Conservation (phyloP, 805 yeast genomes). For the Starmerella potacharoeniae region DNA sequence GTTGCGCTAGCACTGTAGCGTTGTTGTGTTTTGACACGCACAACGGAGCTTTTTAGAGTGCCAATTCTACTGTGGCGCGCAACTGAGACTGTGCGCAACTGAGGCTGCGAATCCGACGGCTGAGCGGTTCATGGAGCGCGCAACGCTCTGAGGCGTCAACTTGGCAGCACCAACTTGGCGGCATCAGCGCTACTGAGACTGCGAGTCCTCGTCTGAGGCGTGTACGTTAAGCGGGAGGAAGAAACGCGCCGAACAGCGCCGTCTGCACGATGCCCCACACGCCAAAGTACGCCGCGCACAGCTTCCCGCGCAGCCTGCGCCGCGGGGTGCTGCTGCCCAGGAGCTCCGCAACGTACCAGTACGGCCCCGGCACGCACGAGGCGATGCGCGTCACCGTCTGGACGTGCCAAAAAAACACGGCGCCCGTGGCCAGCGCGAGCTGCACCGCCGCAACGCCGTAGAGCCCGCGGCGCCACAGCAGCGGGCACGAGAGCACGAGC, state of each 20-base stretch:
- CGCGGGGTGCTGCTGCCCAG: constrained; percentile 19
- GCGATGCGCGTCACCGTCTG: constrained; percentile 76
- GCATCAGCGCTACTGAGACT: too few relatives aligned
- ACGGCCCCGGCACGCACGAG: constrained; percentile 61
- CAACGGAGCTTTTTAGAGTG: too few relatives aligned
- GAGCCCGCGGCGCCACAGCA: constrained; percentile 23
- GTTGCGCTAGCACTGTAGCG: too few relatives aligned
- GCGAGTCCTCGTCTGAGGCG: constrained; percentile 14
- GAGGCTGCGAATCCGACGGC: too few relatives aligned
- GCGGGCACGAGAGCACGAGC: constrained; percentile 32
- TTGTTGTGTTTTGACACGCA: constrained; percentile 10
- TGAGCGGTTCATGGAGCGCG: too few relatives aligned
- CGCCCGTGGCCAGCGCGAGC: constrained; percentile 37
- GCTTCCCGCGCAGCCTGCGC: constrained; percentile 26
- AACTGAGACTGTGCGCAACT: too few relatives aligned
- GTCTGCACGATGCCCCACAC: constrained; percentile 63
- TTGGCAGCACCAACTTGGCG: too few relatives aligned
- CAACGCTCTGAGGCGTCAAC: too few relatives aligned
- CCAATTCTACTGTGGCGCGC: too few relatives aligned
- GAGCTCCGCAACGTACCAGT: constrained; percentile 54
- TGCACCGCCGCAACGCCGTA: constrained; percentile 26
- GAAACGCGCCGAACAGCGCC: constrained; percentile 61
- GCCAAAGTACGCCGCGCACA: constrained; percentile 39
- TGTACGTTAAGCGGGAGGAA: constrained; percentile 72
- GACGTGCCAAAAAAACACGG: constrained; percentile 59